Evolutionary conservation across 805 yeast genomes (phyloP).

Genomic region (Barnettozyma californica): DNA sequence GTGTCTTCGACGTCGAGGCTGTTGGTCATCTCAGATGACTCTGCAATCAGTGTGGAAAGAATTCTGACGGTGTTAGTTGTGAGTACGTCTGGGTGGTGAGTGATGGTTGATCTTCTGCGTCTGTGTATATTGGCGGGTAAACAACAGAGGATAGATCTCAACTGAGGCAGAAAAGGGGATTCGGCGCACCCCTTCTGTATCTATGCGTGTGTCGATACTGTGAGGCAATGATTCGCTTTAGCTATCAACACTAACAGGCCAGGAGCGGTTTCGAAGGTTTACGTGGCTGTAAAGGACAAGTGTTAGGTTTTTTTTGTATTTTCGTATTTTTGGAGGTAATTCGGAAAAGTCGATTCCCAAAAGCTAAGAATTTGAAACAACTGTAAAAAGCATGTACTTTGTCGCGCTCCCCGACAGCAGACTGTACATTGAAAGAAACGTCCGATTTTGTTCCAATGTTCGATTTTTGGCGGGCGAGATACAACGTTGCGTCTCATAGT

Average conservation of each 20-base stretch:
- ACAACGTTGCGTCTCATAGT: too few species aligned
- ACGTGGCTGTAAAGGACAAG: neutral
- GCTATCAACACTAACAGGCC: too few species aligned
- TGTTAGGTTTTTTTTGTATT: neutral
- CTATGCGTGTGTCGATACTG: too few species aligned
- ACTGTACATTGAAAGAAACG: too few species aligned
- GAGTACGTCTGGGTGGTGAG: too few species aligned
- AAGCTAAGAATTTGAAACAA: neutral
- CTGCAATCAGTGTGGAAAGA: conserved; percentile 1
- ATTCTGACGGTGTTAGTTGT: neutral
- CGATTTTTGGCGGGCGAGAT: too few species aligned
- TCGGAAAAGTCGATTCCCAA: neutral
- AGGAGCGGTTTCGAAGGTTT: too few species aligned
- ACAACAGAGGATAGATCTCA: neutral
- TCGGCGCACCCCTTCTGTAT: neutral
- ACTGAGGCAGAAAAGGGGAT: neutral
- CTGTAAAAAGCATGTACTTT: neutral
- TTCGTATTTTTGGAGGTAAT: neutral
- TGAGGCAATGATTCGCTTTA: too few species aligned
- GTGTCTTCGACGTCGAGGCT: neutral
- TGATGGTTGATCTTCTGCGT: neutral
- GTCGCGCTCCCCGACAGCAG: too few species aligned
- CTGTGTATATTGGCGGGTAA: neutral
- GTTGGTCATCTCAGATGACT: neutral
- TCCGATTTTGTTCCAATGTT: too few species aligned